A percentile compares a stretch with the other conserved stretches of the same genome.
These are phyloP conservation scores for Grammothele lineata DNA, from an alignment of 768 basidiomycete species.

Conservation along the genomic window DNA sequence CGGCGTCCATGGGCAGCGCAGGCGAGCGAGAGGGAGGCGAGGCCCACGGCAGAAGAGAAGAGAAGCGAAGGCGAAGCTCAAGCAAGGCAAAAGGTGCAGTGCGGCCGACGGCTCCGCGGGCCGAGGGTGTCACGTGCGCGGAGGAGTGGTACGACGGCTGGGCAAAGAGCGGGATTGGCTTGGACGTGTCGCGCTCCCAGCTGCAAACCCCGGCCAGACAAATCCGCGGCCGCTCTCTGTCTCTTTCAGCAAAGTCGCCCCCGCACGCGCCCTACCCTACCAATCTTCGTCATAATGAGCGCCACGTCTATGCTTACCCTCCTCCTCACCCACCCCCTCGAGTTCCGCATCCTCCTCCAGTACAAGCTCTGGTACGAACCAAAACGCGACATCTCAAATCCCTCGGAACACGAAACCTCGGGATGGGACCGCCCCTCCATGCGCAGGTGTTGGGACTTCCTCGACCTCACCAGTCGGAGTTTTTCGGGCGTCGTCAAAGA, in stretches of 20 bases:
- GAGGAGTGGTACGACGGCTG: slow-evolving; percentile 2
- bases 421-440: slow-evolving; percentile 87
- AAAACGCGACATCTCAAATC: slow-evolving; percentile 76
- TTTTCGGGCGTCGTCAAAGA: slow-evolving; percentile 95
- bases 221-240: not conserved
- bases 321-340: slow-evolving; percentile 73
- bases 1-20: slow-evolving; percentile 21
- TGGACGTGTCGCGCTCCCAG: not conserved
- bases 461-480: slow-evolving; percentile 86
- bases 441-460: slow-evolving; percentile 85
- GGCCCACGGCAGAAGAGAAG: not conserved
- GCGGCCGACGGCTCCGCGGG: not conserved
- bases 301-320: slow-evolving; percentile 59
- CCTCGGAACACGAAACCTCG: slow-evolving; percentile 69
- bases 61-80: not conserved
- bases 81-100: not conserved
- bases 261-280: too few relatives aligned
- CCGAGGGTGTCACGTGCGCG: slow-evolving; percentile 1
- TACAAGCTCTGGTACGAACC: slow-evolving; percentile 80
- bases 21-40: not conserved
- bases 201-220: not conserved
- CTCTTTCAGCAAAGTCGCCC: too few relatives aligned
- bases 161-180: not conserved
- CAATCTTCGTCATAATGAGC: slow-evolving; percentile 39
- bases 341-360: slow-evolving; percentile 80